Evolutionary conservation across 441 rosid genomes (phyloP), one percentile per base, ranked within the genome.

Genomic region (Theobroma grandiflorum): DNA sequence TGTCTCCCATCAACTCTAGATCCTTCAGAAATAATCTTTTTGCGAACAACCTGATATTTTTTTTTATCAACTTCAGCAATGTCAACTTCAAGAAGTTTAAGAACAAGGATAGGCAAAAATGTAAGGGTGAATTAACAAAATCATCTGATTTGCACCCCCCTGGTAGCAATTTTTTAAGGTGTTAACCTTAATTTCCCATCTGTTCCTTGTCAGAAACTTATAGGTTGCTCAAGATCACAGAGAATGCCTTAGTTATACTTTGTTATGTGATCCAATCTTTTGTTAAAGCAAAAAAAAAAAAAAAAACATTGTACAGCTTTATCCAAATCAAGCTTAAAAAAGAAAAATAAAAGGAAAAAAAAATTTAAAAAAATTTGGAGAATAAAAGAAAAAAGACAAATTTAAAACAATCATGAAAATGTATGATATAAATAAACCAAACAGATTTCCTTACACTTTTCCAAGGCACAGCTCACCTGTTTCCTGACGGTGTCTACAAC

Each of bases 401-500:
- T 33, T 52, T 11, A 38, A 3, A 47, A 55, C 42, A 72, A 43
- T 16, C 4, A 15, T 6, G 14, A 66, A 8, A 33, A 37, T 26
- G 6, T 3, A 66, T 20, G 5, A 42, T 26, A 57, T 63, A 77
- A 22, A 68, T 38, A 16, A 61, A 58, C n/a, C 64, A 33, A 58
- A 8, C 7, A 40, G 26, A 3, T 40, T 22, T 45, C 33, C 37
- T n/a, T 70, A 72, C 12, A 66, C 4, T 68, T 59, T 22, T 65
- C 35, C 49, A 71, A 35, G 45, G 76, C 74, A 77, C 45, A 79
- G 72, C 78, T 79, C 82, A 93, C 99, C 93, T 92, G 88, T 87
- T 97, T 97, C 87, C 99, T 89, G 84, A 90, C 96, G 42, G 88
- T 94, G 88, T 97, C 99, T 62, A 97, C 91, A 43, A 88, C 94